Evolutionary conservation across 495 filamentous ascomycete species (phyloP).

Genomic region (Lasiosphaeris hirsuta): DNA sequence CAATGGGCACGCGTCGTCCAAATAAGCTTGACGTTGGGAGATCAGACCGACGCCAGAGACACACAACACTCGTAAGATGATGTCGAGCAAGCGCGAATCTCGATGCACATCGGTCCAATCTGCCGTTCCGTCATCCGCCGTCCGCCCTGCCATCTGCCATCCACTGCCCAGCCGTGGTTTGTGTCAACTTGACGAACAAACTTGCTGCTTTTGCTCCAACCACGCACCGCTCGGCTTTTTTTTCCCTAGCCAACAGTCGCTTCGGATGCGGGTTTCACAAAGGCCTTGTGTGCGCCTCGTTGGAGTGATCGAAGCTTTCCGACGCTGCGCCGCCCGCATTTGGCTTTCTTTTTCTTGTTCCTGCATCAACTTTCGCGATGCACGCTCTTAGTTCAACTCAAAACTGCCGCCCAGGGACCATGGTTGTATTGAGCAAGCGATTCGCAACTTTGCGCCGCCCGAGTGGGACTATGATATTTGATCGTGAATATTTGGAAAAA

Average conservation of each 20-base stretch:
- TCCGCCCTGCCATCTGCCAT: no score
- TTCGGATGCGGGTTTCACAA: slow-evolving; percentile 9
- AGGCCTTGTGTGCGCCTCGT: neutral
- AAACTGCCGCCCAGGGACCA: neutral
- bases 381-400: neutral
- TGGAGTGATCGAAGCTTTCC: neutral
- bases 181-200: neutral
- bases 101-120: neutral
- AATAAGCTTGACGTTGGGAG: slow-evolving; percentile 6
- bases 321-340: neutral
- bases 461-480: no score
- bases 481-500: no score
- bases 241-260: slow-evolving; percentile 9
- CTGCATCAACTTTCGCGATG: neutral
- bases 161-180: no score
- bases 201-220: slow-evolving; percentile 7
- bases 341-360: neutral
- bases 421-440: no score
- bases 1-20: slow-evolving; percentile 1
- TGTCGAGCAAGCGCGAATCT: neutral
- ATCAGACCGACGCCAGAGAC: neutral
- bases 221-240: slow-evolving; percentile 8
- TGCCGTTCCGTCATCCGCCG: neutral
- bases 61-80: neutral
- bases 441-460: no score